These are phyloP conservation scores for Trichoderma sp. DNA, from an alignment of 2,329 filamentous ascomycete species.

Conservation along the genomic window DNA sequence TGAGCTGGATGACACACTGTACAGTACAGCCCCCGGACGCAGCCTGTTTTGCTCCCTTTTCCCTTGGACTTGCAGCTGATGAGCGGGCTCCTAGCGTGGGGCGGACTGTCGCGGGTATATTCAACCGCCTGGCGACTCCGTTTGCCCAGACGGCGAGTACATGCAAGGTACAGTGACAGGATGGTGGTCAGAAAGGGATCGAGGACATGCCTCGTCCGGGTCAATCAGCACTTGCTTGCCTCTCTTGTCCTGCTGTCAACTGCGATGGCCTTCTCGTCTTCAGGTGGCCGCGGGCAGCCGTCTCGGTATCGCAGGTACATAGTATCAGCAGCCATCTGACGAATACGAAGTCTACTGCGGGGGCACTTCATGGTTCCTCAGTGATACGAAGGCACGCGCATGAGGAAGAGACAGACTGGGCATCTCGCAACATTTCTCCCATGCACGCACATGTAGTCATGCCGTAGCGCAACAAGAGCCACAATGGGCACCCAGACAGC, in stretches of 20 bases:
- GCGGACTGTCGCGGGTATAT: slow-evolving; percentile 14
- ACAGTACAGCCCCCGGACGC: neutral
- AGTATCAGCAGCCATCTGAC: slow-evolving; percentile 13
- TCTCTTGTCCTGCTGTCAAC: neutral
- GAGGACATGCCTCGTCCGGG: neutral
- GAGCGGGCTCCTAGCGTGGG: slow-evolving; percentile 9
- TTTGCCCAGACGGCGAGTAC: neutral
- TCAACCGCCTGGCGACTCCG: neutral
- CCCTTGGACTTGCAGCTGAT: neutral
- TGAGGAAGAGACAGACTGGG: slow-evolving; percentile 11
- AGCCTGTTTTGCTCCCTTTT: slow-evolving; percentile 1
- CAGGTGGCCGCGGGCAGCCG: slow-evolving; percentile 2
- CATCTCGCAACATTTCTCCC: slow-evolving; percentile 13
- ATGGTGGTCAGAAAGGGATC: slow-evolving; percentile 13
- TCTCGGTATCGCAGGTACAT: slow-evolving; percentile 12
- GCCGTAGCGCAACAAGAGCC: slow-evolving; percentile 11
- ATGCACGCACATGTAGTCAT: slow-evolving; percentile 17
- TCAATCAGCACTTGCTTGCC: neutral
- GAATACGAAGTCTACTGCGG: slow-evolving; percentile 22
- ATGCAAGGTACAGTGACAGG: slow-evolving; percentile 5
- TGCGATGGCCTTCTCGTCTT: neutral
- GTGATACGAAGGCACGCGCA: slow-evolving; percentile 19
- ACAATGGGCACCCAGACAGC: neutral
- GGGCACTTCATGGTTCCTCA: slow-evolving; percentile 18
- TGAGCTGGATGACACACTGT: slow-evolving; percentile 7